phyloP scores from a whole-genome alignment of 2,329 filamentous ascomycete species.

The Elsinoe necatrix region DNA sequence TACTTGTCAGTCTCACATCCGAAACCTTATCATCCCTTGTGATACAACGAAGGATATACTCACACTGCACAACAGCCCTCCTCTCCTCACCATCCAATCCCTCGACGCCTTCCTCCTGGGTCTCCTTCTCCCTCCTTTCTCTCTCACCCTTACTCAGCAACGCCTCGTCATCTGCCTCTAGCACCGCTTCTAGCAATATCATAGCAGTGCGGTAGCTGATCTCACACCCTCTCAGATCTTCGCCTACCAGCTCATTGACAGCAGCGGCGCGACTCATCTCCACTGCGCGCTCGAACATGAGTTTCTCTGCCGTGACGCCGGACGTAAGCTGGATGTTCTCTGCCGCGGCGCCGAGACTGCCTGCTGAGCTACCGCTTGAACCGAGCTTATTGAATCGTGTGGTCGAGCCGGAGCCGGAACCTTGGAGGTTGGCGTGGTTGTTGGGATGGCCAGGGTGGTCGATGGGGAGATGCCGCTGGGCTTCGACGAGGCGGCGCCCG shows the following conservation, averaged over 20 bases:
- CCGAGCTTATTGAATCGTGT: constrained; percentile 10
- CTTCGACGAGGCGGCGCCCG: constrained; percentile 76
- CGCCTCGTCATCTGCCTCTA: constrained; percentile 67
- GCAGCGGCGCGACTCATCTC: constrained; percentile 95
- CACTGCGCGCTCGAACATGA: constrained; percentile 95
- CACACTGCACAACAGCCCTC: constrained; percentile 64
- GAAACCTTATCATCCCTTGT: no score
- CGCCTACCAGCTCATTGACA: constrained; percentile 80
- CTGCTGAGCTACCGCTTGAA: constrained; percentile 31
- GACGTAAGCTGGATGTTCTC: constrained; percentile 78
- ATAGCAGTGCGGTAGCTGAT: constrained; percentile 90
- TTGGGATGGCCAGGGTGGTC: constrained; percentile 80
- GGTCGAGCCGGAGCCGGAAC: constrained; percentile 32
- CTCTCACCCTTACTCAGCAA: constrained; percentile 35
- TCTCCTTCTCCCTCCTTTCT: constrained; percentile 36
- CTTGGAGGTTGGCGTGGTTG: constrained; percentile 56
- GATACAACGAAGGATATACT: constrained; percentile 27
- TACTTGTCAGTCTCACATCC: constrained; percentile 5
- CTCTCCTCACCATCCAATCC: constrained; percentile 61
- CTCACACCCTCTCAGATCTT: constrained; percentile 79
- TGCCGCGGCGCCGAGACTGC: constrained; percentile 54
- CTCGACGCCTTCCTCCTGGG: constrained; percentile 42
- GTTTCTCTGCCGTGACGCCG: constrained; percentile 86
- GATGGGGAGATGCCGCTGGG: constrained; percentile 71
- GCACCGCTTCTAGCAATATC: constrained; percentile 85